Percentiles rank a stretch among this genome's conserved stretches.
Conservation (phyloP, 139 green algal species). For the Tetradesmus lagerheimii region DNA sequence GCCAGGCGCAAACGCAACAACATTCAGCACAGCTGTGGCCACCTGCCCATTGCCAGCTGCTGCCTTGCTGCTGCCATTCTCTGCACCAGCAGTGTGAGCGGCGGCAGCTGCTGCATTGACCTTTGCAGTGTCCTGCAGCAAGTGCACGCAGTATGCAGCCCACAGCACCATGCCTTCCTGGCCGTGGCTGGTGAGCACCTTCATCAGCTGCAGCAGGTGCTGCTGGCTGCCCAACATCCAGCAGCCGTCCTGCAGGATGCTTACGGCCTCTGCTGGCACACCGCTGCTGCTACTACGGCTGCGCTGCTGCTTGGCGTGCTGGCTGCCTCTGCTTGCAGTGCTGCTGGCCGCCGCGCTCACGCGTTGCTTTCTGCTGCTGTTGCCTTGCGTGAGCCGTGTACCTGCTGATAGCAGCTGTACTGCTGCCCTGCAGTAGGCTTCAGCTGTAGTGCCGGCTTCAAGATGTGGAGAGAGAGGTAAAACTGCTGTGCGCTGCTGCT, state of each 20-base stretch:
- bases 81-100: neutral
- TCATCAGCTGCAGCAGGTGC: slow-evolving; percentile 38
- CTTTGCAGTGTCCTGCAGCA: slow-evolving; percentile 24
- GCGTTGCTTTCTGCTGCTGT: neutral
- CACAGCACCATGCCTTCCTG: slow-evolving; percentile 8
- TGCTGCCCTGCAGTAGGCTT: slow-evolving; percentile 6
- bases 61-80: neutral
- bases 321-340: neutral
- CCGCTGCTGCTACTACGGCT: neutral
- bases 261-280: neutral
- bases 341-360: neutral
- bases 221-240: slow-evolving; percentile 26
- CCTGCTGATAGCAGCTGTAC: slow-evolving; percentile 27
- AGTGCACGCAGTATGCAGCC: slow-evolving; percentile 27
- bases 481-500: neutral
- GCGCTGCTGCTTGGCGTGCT: neutral
- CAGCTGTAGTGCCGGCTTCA: neutral
- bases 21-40: slow-evolving; percentile 57
- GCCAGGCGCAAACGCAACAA: slow-evolving; percentile 66
- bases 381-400: neutral
- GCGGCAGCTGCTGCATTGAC: neutral
- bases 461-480: neutral
- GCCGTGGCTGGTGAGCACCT: neutral
- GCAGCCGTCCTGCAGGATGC: neutral
- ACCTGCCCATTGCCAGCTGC: slow-evolving; percentile 1